Evolutionary conservation across 176 grass and related monocot species (phyloP).

Genomic region (Sorghum bicolor): Sorghum_bicolor_NCBIv3 NC_012879.2:55464001-55464500

Average conservation of each 20-base stretch:
- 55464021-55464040: neutral
- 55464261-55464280: neutral
- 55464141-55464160: neutral
- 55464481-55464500: too few species aligned
- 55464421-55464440: too few species aligned
- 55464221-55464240: neutral
- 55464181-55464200: neutral
- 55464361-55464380: too few species aligned
- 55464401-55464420: too few species aligned
- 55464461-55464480: too few species aligned
- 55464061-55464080: neutral
- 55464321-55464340: too few species aligned
- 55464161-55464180: neutral
- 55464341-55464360: too few species aligned
- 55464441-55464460: too few species aligned
- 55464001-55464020: constrained; percentile 48
- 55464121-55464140: too few species aligned
- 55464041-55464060: neutral
- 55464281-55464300: neutral
- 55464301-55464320: neutral
- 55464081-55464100: neutral
- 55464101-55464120: neutral
- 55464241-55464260: too few species aligned
- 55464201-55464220: neutral
- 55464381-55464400: too few species aligned